Conservation (phyloP, 2,329 filamentous ascomycete species). For the Scopulariopsis brevicaulis region DNA sequence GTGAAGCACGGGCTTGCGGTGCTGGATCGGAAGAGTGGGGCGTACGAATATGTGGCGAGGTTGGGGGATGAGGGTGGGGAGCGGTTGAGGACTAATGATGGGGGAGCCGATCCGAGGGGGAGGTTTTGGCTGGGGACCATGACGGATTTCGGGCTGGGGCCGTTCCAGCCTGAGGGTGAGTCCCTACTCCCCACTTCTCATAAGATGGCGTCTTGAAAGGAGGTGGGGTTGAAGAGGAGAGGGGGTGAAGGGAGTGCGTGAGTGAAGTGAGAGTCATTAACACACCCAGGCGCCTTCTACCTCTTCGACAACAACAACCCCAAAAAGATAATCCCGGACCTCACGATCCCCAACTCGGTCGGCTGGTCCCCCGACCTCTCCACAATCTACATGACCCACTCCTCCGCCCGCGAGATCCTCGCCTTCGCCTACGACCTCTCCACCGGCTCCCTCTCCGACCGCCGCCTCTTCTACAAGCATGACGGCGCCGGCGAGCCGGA, state of each 20-base stretch:
- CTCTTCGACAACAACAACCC: slow-evolving; percentile 53
- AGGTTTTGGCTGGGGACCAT: slow-evolving; percentile 80
- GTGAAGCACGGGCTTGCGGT: slow-evolving; percentile 76
- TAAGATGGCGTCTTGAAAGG: too few relatives aligned
- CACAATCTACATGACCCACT: slow-evolving; percentile 77
- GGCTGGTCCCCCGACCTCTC: slow-evolving; percentile 65
- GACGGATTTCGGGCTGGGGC: slow-evolving; percentile 56
- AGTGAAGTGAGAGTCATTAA: background rate
- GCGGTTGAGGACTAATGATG: slow-evolving; percentile 66
- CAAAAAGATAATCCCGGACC: slow-evolving; percentile 45
- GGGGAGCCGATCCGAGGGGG: slow-evolving; percentile 67
- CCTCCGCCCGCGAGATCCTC: slow-evolving; percentile 57
- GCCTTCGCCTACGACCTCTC: slow-evolving; percentile 60
- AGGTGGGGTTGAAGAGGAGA: too few relatives aligned
- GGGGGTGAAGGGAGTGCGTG: background rate
- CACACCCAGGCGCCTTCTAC: slow-evolving; percentile 53
- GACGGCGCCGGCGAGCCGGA: slow-evolving; percentile 56
- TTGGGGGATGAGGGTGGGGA: slow-evolving; percentile 29
- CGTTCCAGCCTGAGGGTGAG: slow-evolving; percentile 49
- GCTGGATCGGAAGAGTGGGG: slow-evolving; percentile 50
- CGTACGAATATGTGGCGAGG: slow-evolving; percentile 39
- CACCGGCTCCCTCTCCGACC: slow-evolving; percentile 56
- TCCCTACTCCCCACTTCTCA: background rate
- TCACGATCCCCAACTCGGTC: slow-evolving; percentile 77
- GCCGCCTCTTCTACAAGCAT: slow-evolving; percentile 63